Evolutionary conservation across 176 grass and related monocot species (phyloP), one percentile per base, ranked within the genome.

Genomic region (Oryza meridionalis): DNA sequence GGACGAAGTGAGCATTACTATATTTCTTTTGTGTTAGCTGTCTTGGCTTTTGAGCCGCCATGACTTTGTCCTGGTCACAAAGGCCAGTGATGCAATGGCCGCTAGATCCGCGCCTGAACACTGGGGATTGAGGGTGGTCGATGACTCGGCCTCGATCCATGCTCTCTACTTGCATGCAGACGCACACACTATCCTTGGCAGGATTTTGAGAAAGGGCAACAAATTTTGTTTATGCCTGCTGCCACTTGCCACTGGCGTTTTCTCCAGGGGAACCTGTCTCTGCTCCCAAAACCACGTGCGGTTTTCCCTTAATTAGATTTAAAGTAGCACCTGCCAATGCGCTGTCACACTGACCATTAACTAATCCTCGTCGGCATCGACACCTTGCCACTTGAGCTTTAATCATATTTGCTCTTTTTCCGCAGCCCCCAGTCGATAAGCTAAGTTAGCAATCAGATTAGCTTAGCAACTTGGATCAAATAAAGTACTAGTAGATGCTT

Each of bases 241-340:
- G 58, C 59, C 71, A 73, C 70, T 47, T 38, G 51, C 43, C 12
- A 21, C 25, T 64, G 51, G 65, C 71, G 25, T 55, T 53, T 63
- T 70, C 53, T 9, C 55, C 31, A 21, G 12, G 65, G 64, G 43
- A 46, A 7, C 16, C 53, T 42, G 65, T 65, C 61, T 12, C 78
- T 14, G 31, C 78, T 81, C 88, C 83, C 47, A 6, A 73, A 72
- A 77, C 83, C 67, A 86, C 83, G 83, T 86, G 88, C 78, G 45
- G 45, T 81, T 89, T 89, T 24, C 21, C 22, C 14, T 81, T 72
- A 7, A 38, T 38, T 38, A 70, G 71, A 65, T 25, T 79, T 62
- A 59, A 59, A 22, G 21, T 3, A 67, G 15, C 17, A 45, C 24
- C 33, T 55, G 77, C 66, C 9, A 53, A 73, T 86, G 83, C 55